Conservation (phyloP, 2,329 filamentous ascomycete species). For the Colletotrichum aenigma region DNA sequence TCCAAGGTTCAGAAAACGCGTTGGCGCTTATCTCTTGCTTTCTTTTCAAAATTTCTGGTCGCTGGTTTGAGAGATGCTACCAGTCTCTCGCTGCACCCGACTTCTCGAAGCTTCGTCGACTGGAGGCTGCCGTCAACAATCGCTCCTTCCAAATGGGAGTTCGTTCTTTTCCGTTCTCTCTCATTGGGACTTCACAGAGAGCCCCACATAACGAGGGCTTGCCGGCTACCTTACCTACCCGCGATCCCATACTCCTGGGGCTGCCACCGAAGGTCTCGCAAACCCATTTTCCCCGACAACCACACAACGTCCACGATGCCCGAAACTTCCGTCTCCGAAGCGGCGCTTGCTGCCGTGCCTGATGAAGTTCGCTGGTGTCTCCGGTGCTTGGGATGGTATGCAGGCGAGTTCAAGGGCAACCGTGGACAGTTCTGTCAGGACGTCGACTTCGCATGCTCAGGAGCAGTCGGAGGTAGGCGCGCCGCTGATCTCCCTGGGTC, state of each 20-base stretch:
- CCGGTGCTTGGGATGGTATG: background rate
- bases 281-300: background rate
- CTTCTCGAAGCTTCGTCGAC: background rate
- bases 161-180: no score
- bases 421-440: background rate
- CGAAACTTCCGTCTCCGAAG: background rate
- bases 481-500: background rate
- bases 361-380: background rate
- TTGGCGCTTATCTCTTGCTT: background rate
- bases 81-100: background rate
- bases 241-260: background rate
- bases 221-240: no score
- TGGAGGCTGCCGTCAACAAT: background rate
- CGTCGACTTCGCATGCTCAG: background rate
- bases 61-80: background rate
- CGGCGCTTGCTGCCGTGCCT: background rate
- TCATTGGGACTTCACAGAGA: no score
- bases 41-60: rapidly evolving
- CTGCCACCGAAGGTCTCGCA: background rate
- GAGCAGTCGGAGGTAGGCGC: background rate
- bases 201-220: rapidly evolving
- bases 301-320: background rate
- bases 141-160: rapidly evolving
- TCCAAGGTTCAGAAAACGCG: rapidly evolving
- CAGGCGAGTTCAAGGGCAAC: background rate